Conservation (phyloP, 352 stramenopile species). For the Phytopythium aichiense region DNA sequence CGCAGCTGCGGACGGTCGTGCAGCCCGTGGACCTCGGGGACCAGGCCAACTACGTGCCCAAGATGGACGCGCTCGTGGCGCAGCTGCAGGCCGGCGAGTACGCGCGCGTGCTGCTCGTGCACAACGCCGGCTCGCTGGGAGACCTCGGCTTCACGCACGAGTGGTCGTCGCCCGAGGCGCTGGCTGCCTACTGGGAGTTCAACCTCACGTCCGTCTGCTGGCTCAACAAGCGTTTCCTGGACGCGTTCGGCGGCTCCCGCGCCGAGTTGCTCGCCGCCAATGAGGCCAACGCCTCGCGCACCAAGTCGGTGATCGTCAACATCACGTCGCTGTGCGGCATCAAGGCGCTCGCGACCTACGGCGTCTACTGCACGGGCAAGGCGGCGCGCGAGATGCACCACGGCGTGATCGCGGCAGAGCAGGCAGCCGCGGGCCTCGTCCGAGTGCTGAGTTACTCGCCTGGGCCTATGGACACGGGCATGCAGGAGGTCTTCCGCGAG, state of each 20-base stretch:
- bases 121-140: conserved; percentile 84
- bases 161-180: conserved; percentile 30
- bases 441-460: conserved; percentile 84
- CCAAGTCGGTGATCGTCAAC: conserved; percentile 63
- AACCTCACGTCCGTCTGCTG: conserved; percentile 85
- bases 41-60: conserved; percentile 36
- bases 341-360: conserved; percentile 72
- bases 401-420: conserved; percentile 60
- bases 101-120: conserved; percentile 54
- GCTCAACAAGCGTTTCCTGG: conserved; percentile 77
- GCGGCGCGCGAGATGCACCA: conserved; percentile 87
- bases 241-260: conserved; percentile 46
- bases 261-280: conserved; percentile 21
- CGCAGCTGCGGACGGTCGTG: conserved; percentile 28
- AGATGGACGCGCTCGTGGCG: conserved; percentile 40
- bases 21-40: conserved; percentile 44
- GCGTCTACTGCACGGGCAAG: conserved; percentile 83
- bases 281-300: conserved; percentile 4
- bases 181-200: conserved; percentile 65
- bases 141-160: conserved; percentile 58
- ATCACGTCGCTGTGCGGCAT: conserved; percentile 85
- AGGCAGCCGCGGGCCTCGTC: conserved; percentile 27
- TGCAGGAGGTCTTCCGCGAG: conserved; percentile 70
- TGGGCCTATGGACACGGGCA: conserved; percentile 85
- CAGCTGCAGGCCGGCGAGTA: conserved; percentile 31